These are phyloP conservation scores for Suhomyces ambrosiae DNA, from an alignment of 1,139 yeast species.

Conservation along the genomic window DNA sequence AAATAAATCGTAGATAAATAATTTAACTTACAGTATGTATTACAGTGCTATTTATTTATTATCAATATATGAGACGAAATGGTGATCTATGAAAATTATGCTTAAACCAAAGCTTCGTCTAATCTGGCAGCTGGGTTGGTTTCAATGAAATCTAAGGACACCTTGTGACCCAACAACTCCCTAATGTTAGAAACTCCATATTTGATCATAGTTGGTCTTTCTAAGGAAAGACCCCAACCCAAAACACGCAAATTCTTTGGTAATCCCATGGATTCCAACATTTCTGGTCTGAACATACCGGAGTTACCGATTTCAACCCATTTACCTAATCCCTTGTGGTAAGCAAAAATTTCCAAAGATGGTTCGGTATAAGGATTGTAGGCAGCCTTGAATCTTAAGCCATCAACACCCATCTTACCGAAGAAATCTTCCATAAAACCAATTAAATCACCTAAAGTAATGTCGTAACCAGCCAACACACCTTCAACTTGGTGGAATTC, in stretches of 20 bases:
- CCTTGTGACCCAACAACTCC: conserved; percentile 94
- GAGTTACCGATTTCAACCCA: conserved; percentile 99
- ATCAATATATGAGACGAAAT: neutral
- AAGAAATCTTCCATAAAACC: conserved; percentile 99
- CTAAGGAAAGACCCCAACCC: conserved; percentile 97
- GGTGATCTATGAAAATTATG: conserved; percentile 2
- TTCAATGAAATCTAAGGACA: conserved; percentile 88
- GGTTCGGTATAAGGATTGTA: conserved; percentile 99
- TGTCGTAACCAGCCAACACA: conserved; percentile 93
- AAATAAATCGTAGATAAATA: too few relatives aligned
- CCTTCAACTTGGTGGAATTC: conserved; percentile 99
- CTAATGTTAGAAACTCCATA: conserved; percentile 94
- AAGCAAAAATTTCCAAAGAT: conserved; percentile 94
- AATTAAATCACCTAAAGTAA: conserved; percentile 93
- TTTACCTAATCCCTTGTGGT: conserved; percentile 90
- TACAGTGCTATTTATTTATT: conserved; percentile 3
- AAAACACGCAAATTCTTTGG: conserved; percentile 92
- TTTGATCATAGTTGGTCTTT: conserved; percentile 99
- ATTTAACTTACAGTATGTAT: neutral
- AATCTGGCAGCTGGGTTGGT: conserved; percentile 96
- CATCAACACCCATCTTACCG: conserved; percentile 94
- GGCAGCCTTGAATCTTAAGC: conserved; percentile 96
- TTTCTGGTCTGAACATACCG: conserved; percentile 99
- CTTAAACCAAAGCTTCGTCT: conserved; percentile 54
- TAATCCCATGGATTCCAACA: conserved; percentile 97